Evolutionary conservation across 306 rosid genomes (phyloP), one percentile per base, ranked within the genome.

Genomic region (Begonia peltatifolia): DNA sequence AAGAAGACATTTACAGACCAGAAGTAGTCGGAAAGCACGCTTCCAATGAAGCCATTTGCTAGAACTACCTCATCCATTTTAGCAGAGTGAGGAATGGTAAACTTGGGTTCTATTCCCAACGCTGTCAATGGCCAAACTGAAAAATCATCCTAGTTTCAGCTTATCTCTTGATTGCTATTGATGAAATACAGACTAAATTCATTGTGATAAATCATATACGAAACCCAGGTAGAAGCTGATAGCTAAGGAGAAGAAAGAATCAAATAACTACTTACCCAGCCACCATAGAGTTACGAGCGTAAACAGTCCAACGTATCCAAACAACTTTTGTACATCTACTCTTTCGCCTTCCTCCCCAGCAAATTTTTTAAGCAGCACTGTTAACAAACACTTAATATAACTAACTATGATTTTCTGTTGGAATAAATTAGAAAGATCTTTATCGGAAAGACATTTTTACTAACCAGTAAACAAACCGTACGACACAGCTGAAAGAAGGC

Each of bases 301-400:
- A 66, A 86, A 92, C 67, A 92, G 67, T 58, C 99, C 99, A 63
- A 92, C 77, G 75, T 92, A 92, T 70, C 99, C 99, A 62, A 92
- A 92, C 78, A 92, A 74, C 74, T 92, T 92, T 74, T 92, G 96
- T 63, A 86, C 87, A 43, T 92, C 96, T 53, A 77, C 81, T 38
- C 79, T 72, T 64, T 75, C 99, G 49, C 99, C 99, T 77, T 80
- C 99, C 68, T 81, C 94, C 10, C 99, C 99, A 4, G 80, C 73
- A 71, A 86, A 53, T 64, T 86, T 81, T 56, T 92, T 86, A 2
- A 92, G 86, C 51, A 92, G 96, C 57, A 92, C 99, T 92, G 76
- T 41, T 30, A 55, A 22, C 55, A 74, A 68, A 30, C 38, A 30
- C 6, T 30, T 3, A 30, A 30, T 30, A 6, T 30, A 0, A 30